A percentile compares a stretch with the other conserved stretches of the same genome.
These are phyloP conservation scores for Akanthomyces uredinophilus DNA, from an alignment of 2,329 filamentous ascomycete genomes.

Conservation along the genomic window DNA sequence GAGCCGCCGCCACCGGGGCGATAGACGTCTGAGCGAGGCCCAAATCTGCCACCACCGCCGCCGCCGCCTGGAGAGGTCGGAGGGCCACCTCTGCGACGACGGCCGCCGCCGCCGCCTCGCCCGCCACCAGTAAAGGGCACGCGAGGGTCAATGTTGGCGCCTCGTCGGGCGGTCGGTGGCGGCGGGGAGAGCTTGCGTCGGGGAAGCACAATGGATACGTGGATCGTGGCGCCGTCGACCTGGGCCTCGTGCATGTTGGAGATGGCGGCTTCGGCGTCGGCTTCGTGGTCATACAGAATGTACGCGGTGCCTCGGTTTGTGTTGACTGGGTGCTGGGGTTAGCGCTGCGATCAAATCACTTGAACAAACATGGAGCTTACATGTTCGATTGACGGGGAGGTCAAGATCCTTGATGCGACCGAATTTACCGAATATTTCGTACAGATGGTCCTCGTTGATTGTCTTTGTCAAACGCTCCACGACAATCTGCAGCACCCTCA, in stretches of 20 bases:
- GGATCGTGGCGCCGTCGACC: conserved; percentile 74
- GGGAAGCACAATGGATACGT: conserved; percentile 83
- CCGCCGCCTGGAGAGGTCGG: conserved; percentile 28
- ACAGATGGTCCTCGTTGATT: conserved; percentile 79
- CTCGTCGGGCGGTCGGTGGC: conserved; percentile 65
- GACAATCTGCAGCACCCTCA: conserved; percentile 57
- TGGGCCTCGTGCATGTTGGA: conserved; percentile 98
- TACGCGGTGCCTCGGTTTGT: conserved; percentile 92
- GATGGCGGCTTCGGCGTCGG: conserved; percentile 81
- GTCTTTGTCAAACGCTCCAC: conserved; percentile 96
- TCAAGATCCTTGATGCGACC: conserved; percentile 83
- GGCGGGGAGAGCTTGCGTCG: conserved; percentile 75
- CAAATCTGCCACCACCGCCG: conserved; percentile 33
- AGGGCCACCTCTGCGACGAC: conserved; percentile 32
- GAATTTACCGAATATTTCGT: conserved; percentile 88
- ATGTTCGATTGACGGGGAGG: conserved; percentile 80
- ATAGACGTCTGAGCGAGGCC: conserved; percentile 51
- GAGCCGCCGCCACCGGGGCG: conserved; percentile 57
- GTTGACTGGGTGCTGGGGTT: conserved; percentile 46
- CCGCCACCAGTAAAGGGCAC: conserved; percentile 31
- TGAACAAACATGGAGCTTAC: conserved; percentile 43
- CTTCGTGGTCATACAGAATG: conserved; percentile 72
- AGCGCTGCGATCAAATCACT: conserved; percentile 29
- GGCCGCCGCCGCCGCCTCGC: conserved; percentile 31
- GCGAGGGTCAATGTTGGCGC: conserved; percentile 52